These are phyloP conservation scores for Colletotrichum tofieldiae DNA, from an alignment of 2,329 filamentous ascomycete genomes.

Conservation along the genomic window DNA sequence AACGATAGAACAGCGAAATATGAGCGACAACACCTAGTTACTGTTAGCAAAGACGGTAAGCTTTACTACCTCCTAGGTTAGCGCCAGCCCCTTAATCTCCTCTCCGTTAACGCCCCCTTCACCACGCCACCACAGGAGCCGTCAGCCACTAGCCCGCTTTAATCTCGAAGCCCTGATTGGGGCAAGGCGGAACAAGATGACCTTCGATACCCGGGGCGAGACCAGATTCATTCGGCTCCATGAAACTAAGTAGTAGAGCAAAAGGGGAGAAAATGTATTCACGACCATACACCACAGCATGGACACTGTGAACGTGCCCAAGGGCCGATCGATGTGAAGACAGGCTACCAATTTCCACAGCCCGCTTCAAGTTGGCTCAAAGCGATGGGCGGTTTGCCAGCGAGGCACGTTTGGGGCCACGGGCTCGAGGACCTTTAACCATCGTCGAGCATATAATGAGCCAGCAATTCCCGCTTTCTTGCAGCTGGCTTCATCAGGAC, in stretches of 20 bases:
- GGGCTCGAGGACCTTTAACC: neutral
- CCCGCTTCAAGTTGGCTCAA: conserved; percentile 1
- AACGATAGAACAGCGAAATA: neutral
- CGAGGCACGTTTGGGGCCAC: neutral
- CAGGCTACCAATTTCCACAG: conserved; percentile 29
- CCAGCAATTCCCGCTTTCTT: neutral
- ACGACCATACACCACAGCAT: neutral
- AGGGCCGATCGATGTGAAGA: conserved; percentile 1
- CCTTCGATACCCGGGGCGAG: conserved; percentile 4
- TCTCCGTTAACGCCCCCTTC: conserved; percentile 21
- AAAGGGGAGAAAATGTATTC: neutral
- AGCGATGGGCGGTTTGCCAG: neutral
- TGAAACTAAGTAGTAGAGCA: neutral
- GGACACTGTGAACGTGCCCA: conserved; percentile 4
- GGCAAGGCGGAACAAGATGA: neutral
- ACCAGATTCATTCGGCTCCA: neutral
- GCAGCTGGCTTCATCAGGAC: conserved; percentile 11
- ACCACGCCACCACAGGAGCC: conserved; percentile 7
- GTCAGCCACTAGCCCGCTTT: conserved; percentile 13
- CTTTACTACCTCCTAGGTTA: neutral
- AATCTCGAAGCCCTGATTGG: conserved; percentile 7
- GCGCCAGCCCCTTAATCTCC: conserved; percentile 16
- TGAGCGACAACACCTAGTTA: neutral
- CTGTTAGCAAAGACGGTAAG: neutral
- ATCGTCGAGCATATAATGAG: conserved; percentile 35